Percentiles rank a stretch among this genome's conserved stretches.
phyloP scores from a whole-genome alignment of 768 basidiomycete genomes.

The Tephrocybe sp. region DNA sequence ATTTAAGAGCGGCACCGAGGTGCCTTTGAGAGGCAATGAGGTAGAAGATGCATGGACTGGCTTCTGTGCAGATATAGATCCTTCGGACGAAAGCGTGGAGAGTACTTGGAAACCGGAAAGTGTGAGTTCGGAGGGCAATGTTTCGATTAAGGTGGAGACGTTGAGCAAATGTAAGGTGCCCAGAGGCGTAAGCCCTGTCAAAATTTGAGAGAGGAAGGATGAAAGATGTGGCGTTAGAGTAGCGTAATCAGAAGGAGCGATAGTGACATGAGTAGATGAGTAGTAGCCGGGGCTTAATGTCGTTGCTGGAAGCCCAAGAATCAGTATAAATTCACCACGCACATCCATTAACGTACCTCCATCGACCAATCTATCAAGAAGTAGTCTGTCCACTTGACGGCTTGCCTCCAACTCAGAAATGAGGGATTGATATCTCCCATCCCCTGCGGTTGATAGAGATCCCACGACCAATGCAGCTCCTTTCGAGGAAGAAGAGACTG shows the following conservation, averaged over 20 bases:
- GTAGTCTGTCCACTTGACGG: conserved; percentile 67
- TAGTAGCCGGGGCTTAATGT: conserved; percentile 52
- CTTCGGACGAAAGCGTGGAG: conserved; percentile 35
- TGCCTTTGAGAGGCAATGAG: conserved; percentile 43
- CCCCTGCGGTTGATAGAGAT: conserved; percentile 71
- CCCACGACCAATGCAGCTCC: conserved; percentile 71
- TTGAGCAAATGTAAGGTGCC: conserved; percentile 71
- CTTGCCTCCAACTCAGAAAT: conserved; percentile 56
- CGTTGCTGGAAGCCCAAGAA: conserved; percentile 44
- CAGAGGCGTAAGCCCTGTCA: conserved; percentile 56
- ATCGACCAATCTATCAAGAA: conserved; percentile 81
- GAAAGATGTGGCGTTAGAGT: conserved; percentile 49
- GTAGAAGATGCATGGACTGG: conserved; percentile 43
- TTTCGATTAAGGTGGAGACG: conserved; percentile 38
- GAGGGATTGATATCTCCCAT: conserved; percentile 75
- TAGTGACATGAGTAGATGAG: conserved; percentile 64
- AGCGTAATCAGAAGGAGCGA: conserved; percentile 62
- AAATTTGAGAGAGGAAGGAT: conserved; percentile 56
- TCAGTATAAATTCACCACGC: conserved; percentile 4
- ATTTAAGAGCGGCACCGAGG: conserved; percentile 49
- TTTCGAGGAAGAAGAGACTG: conserved; percentile 26
- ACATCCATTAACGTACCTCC: conserved; percentile 49
- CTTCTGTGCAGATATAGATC: conserved; percentile 67
- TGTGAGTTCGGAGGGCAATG: conserved; percentile 56
- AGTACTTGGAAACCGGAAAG: conserved; percentile 65